phyloP scores from a whole-genome alignment of 2,329 filamentous ascomycete genomes.

The Colletotrichum paranaense region DNA sequence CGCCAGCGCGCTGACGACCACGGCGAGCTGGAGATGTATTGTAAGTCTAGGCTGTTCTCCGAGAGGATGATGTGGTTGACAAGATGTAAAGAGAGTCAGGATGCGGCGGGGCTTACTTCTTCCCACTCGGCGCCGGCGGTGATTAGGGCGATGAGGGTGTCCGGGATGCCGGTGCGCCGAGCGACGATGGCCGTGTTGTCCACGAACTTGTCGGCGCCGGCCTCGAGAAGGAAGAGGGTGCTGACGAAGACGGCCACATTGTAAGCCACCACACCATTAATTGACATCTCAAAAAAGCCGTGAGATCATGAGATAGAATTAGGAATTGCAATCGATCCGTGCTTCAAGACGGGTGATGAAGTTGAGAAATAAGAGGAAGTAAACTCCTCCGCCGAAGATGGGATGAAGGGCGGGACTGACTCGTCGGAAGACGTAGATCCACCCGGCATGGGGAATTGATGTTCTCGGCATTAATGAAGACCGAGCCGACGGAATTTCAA shows the following conservation, averaged over 20 bases:
- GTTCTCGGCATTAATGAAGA: too few species aligned
- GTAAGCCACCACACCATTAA: conserved; percentile 17
- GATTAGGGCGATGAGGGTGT: conserved; percentile 60
- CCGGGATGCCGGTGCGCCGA: conserved; percentile 55
- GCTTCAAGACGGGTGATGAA: neutral
- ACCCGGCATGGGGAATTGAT: too few species aligned
- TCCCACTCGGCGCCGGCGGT: conserved; percentile 67
- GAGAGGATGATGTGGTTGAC: too few species aligned
- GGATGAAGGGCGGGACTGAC: neutral
- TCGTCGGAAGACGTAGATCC: neutral
- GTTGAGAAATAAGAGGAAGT: neutral
- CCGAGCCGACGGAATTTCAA: too few species aligned
- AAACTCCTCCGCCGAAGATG: neutral
- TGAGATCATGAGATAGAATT: neutral
- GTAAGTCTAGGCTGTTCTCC: neutral
- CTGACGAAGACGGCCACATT: conserved; percentile 55
- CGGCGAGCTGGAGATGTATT: neutral
- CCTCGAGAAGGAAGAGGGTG: conserved; percentile 61
- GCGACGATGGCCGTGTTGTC: conserved; percentile 61
- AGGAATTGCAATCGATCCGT: neutral
- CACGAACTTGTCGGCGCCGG: conserved; percentile 63
- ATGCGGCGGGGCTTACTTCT: conserved; percentile 51
- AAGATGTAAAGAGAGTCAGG: neutral
- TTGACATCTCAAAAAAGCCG: neutral
- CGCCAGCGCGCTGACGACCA: conserved; percentile 59